Conservation (phyloP, 2,329 filamentous ascomycete species). For the Calcarisporium arbuscula region DNA sequence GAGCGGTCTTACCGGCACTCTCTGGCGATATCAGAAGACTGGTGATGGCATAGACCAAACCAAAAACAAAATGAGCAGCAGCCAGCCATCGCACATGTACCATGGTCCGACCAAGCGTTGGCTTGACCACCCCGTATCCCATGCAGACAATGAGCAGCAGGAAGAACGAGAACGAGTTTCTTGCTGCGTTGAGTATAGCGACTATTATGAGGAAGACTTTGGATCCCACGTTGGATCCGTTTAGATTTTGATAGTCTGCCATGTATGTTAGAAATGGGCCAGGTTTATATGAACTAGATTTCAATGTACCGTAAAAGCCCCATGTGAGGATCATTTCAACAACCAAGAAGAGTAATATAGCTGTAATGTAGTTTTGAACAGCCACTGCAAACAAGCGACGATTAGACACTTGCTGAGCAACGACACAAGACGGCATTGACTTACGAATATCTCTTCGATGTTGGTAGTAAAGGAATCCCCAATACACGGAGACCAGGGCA, state of each 20-base stretch:
- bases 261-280: too few relatives aligned
- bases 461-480: conserved; percentile 93
- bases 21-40: conserved; percentile 87
- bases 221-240: conserved; percentile 75
- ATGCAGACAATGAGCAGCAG: conserved; percentile 96
- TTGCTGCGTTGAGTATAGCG: conserved; percentile 84
- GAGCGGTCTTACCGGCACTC: conserved; percentile 53
- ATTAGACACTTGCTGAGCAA: not conserved
- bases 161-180: conserved; percentile 99
- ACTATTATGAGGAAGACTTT: conserved; percentile 87
- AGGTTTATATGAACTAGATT: too few relatives aligned
- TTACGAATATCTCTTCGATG: conserved; percentile 83
- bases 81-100: conserved; percentile 86
- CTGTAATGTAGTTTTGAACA: conserved; percentile 98
- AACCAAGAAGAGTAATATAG: conserved; percentile 89
- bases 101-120: conserved; percentile 87
- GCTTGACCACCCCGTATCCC: conserved; percentile 98
- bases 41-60: conserved; percentile 85
- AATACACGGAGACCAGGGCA: conserved; percentile 74
- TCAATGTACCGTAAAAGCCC: conserved; percentile 77
- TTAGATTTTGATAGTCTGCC: conserved; percentile 87
- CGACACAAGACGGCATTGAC: conserved; percentile 18
- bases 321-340: conserved; percentile 97
- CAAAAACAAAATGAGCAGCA: conserved; percentile 89
- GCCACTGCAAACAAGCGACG: conserved; percentile 50